These are phyloP conservation scores for Solanum rostratum DNA, from an alignment of 257 asterid species.

Conservation along the genomic window DNA sequence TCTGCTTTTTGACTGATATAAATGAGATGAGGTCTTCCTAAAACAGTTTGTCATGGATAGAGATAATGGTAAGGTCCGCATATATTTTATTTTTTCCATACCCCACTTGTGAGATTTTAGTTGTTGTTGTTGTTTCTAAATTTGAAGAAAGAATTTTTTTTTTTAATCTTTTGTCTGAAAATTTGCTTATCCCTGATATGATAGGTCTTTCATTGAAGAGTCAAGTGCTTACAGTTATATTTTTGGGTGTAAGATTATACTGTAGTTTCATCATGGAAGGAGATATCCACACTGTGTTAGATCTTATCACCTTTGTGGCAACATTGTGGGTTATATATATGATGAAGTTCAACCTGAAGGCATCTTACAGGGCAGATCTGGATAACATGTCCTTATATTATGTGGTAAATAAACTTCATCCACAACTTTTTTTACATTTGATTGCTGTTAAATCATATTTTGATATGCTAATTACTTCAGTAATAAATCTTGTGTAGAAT, in stretches of 20 bases:
- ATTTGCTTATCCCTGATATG: background rate
- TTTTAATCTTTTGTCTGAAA: background rate
- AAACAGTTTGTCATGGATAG: too few relatives aligned
- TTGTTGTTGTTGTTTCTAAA: too few relatives aligned
- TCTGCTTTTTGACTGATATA: too few relatives aligned
- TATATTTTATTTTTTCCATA: too few relatives aligned
- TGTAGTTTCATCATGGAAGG: conserved; percentile 68
- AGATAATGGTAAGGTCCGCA: too few relatives aligned
- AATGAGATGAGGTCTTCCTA: too few relatives aligned
- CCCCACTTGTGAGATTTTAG: too few relatives aligned
- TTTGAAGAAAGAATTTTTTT: too few relatives aligned
- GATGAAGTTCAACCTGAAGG: conserved; percentile 63
- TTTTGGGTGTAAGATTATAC: conserved; percentile 52
- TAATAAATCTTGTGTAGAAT: background rate
- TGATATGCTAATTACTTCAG: background rate
- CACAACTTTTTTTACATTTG: background rate
- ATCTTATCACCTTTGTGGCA: conserved; percentile 62
- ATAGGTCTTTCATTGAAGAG: conserved; percentile 81
- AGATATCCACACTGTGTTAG: conserved; percentile 80
- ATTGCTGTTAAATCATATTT: background rate
- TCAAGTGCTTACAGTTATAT: conserved; percentile 77
- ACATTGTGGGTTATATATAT: conserved; percentile 85
- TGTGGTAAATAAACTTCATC: conserved; percentile 33
- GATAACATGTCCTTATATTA: conserved; percentile 54
- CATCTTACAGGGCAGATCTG: conserved; percentile 51